phyloP scores from a whole-genome alignment of 345 rosid species.

The Populus nigra region DNA sequence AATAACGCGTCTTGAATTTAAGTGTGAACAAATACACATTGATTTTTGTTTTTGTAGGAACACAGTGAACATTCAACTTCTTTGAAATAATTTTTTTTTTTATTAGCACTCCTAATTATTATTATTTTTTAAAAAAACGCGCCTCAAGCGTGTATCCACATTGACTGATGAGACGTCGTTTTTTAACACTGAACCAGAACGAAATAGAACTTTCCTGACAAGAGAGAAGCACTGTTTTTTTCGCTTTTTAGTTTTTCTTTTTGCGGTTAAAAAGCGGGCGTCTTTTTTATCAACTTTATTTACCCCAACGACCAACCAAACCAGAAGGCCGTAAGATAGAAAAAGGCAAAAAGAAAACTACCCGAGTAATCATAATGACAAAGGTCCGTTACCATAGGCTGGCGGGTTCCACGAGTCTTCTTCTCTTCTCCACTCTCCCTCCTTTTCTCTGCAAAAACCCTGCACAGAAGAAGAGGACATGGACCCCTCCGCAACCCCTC shows the following conservation, averaged over 20 bases:
- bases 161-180: too few relatives aligned
- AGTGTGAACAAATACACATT: too few relatives aligned
- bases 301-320: background rate
- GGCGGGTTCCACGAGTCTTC: slow-evolving; percentile 54
- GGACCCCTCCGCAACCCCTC: background rate
- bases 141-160: too few relatives aligned
- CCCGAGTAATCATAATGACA: slow-evolving; percentile 1
- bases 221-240: background rate
- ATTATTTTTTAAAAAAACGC: too few relatives aligned
- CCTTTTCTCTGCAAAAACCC: slow-evolving; percentile 7
- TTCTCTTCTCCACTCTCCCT: slow-evolving; percentile 16
- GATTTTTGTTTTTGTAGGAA: too few relatives aligned
- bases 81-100: too few relatives aligned
- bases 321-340: background rate
- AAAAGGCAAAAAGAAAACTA: background rate
- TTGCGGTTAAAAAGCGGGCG: background rate
- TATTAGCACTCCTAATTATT: too few relatives aligned
- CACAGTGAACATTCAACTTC: too few relatives aligned
- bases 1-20: too few relatives aligned
- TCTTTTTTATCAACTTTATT: background rate
- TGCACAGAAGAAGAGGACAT: slow-evolving; percentile 11
- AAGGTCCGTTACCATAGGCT: slow-evolving; percentile 22
- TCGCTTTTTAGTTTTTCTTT: background rate
- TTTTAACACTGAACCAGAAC: too few relatives aligned
- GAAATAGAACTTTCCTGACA: too few relatives aligned